phyloP scores from a whole-genome alignment of 441 rosid species.

The Eugenia klotzschiana region DNA sequence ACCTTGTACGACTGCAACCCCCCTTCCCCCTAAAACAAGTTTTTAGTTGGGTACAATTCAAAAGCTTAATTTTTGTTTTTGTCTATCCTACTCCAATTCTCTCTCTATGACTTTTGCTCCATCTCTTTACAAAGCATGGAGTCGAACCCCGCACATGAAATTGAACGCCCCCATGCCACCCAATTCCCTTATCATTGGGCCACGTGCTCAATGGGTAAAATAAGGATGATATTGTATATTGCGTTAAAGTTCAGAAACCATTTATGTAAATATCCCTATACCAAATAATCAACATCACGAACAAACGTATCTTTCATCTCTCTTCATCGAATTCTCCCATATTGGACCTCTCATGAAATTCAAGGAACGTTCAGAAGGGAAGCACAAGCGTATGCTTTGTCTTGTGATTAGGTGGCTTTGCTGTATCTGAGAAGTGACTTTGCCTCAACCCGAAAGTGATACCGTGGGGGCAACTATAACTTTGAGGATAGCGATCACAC shows the following conservation, averaged over 20 bases:
- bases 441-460: background rate
- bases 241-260: accelerated
- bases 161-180: background rate
- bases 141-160: background rate
- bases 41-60: background rate
- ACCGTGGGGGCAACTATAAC: background rate
- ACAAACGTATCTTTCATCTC: background rate
- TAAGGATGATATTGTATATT: background rate
- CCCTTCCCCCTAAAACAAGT: too few species aligned
- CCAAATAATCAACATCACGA: background rate
- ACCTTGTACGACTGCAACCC: too few species aligned
- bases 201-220: accelerated
- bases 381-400: background rate
- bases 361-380: background rate
- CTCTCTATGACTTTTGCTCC: background rate
- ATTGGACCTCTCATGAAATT: background rate
- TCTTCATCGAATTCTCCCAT: background rate
- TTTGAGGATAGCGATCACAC: background rate
- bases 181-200: background rate
- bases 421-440: background rate
- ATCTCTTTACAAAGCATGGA: background rate
- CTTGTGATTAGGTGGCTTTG: background rate
- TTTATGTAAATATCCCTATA: background rate
- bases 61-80: background rate
- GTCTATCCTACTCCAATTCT: background rate